A percentile compares a stretch with the other conserved stretches of the same genome.
phyloP scores from a whole-genome alignment of 1,284 basidiomycete genomes.

The Ustilago vetiveriae region DNA sequence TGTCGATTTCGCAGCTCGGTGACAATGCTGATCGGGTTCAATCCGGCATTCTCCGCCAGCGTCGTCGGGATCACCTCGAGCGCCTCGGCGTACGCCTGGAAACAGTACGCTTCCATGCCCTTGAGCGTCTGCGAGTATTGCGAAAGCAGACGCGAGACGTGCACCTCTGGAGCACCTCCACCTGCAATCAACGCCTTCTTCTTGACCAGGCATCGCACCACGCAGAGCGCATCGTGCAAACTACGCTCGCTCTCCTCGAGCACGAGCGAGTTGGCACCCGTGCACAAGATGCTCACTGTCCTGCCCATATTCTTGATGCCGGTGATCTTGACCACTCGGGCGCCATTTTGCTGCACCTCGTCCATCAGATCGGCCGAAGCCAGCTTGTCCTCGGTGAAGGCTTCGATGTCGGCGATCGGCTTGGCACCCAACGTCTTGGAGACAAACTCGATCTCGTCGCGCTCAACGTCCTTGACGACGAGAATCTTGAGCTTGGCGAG shows the following conservation, averaged over 20 bases:
- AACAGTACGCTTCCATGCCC: conserved; percentile 99
- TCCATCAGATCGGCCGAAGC: conserved; percentile 96
- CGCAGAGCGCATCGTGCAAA: conserved; percentile 97
- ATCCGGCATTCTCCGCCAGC: conserved; percentile 95
- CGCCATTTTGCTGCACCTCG: conserved; percentile 84
- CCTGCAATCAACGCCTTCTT: conserved; percentile 97
- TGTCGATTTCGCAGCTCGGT: conserved; percentile 97
- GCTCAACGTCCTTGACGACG: conserved; percentile 96
- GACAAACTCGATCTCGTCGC: conserved; percentile 98
- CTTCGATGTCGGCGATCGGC: conserved; percentile 96
- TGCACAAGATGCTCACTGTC: conserved; percentile 94
- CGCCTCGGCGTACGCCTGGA: conserved; percentile 97
- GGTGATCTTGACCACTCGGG: conserved; percentile 92
- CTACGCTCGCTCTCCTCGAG: conserved; percentile 97
- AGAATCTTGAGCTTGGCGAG: conserved; percentile 97
- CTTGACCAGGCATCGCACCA: conserved; percentile 97
- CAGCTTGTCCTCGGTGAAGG: conserved; percentile 98
- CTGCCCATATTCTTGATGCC: conserved; percentile 94
- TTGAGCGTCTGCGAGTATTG: conserved; percentile 93
- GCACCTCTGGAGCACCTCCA: conserved; percentile 97
- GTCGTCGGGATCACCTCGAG: conserved; percentile 98
- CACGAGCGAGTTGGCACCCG: conserved; percentile 91
- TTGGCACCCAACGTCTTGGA: conserved; percentile 94
- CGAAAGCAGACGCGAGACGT: conserved; percentile 90
- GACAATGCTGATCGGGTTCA: conserved; percentile 98